Percentiles rank a stretch among this genome's conserved stretches.
Conservation (phyloP, 208 protist genomes). For the Histomonas meleagridis region DNA sequence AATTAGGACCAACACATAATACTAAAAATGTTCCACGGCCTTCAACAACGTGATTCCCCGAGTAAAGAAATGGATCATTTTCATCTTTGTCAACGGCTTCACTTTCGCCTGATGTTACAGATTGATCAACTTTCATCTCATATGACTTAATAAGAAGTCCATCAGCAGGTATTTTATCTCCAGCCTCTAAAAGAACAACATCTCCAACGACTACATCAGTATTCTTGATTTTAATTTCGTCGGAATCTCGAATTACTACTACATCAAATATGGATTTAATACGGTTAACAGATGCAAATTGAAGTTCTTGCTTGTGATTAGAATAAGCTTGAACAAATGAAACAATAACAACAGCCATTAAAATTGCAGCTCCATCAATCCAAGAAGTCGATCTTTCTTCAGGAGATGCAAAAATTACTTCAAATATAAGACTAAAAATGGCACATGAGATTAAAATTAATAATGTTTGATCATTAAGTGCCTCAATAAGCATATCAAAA, state of each 20-base stretch:
- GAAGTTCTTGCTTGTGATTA: not conserved
- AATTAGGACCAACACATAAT: slow-evolving; percentile 42
- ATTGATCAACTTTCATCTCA: slow-evolving; percentile 62
- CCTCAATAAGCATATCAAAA: not conserved
- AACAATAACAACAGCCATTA: not conserved
- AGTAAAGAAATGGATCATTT: slow-evolving; percentile 38
- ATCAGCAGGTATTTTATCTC: slow-evolving; percentile 66
- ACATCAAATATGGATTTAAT: not conserved
- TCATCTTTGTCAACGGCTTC: slow-evolving; percentile 51
- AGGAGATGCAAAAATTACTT: not conserved
- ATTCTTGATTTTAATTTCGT: not conserved
- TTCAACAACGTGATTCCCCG: not conserved
- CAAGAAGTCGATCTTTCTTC: slow-evolving; percentile 1
- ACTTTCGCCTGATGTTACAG: slow-evolving; percentile 50
- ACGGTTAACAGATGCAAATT: not conserved
- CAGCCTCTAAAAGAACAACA: slow-evolving; percentile 57
- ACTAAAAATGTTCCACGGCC: not conserved
- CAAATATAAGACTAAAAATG: slow-evolving; percentile 23
- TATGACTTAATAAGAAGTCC: slow-evolving; percentile 55
- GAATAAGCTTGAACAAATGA: slow-evolving; percentile 16
- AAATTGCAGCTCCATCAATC: slow-evolving; percentile 25
- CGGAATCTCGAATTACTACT: not conserved
- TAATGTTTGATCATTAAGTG: not conserved
- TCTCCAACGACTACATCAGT: slow-evolving; percentile 55
- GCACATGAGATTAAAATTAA: not conserved